phyloP scores from a whole-genome alignment of 2,329 filamentous ascomycete genomes.

The Verticillium nonalfalfae region DNA sequence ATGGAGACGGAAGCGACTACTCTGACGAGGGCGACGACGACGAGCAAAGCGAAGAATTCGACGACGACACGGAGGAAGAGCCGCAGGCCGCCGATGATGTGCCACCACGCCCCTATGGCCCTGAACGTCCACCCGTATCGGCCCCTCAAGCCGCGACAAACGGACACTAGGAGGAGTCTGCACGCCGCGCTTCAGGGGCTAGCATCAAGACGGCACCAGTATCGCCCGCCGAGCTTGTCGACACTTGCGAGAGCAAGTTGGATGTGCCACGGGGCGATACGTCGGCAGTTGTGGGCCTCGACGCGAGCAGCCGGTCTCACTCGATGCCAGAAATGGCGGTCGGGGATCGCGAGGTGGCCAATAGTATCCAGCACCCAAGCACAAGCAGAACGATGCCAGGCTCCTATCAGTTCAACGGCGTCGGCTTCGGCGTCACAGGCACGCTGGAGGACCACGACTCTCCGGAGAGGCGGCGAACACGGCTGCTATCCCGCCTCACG shows the following conservation, averaged over 20 bases:
- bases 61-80: constrained; percentile 53
- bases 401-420: background rate
- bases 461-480: background rate
- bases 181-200: constrained; percentile 6
- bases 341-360: background rate
- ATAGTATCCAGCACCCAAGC: background rate
- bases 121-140: constrained; percentile 38
- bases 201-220: background rate
- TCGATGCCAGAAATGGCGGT: background rate
- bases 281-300: background rate
- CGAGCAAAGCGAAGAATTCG: constrained; percentile 58
- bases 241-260: background rate
- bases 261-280: background rate
- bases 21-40: constrained; percentile 57
- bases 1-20: constrained; percentile 57
- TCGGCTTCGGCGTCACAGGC: background rate
- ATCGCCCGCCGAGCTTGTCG: background rate
- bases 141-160: constrained; percentile 30
- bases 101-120: constrained; percentile 36
- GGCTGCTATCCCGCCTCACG: background rate
- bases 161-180: constrained; percentile 30
- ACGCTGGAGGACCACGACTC: background rate
- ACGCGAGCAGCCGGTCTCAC: background rate
- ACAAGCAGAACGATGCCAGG: background rate
- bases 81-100: constrained; percentile 25